Conservation (phyloP, 805 yeast species). For the Barnettozyma pratensis region DNA sequence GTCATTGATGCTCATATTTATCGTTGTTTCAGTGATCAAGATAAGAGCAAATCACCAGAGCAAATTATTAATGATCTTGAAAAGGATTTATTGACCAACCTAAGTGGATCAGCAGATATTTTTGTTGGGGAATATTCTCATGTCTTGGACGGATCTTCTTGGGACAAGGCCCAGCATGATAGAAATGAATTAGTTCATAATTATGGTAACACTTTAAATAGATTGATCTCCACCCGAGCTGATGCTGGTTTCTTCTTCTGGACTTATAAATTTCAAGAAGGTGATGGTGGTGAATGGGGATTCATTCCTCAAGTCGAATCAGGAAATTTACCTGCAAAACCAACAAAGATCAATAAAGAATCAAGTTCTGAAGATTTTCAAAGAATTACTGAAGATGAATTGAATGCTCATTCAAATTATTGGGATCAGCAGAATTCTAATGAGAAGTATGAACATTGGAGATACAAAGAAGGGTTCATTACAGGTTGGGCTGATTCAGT, state of each 20-base stretch:
- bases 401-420: slow-evolving; percentile 49
- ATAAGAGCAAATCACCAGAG: slow-evolving; percentile 59
- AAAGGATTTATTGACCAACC: slow-evolving; percentile 41
- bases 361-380: slow-evolving; percentile 41
- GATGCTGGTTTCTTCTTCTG: slow-evolving; percentile 79
- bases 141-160: slow-evolving; percentile 71
- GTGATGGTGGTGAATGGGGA: slow-evolving; percentile 98
- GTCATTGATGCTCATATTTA: slow-evolving; percentile 83
- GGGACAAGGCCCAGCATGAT: slow-evolving; percentile 48
- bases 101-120: slow-evolving; percentile 54
- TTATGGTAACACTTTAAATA: slow-evolving; percentile 56
- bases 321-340: slow-evolving; percentile 46
- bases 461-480: slow-evolving; percentile 73
- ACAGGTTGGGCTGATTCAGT: slow-evolving; percentile 71
- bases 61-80: slow-evolving; percentile 57
- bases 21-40: slow-evolving; percentile 77
- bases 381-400: slow-evolving; percentile 32
- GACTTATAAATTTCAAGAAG: slow-evolving; percentile 83
- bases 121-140: slow-evolving; percentile 90
- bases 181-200: slow-evolving; percentile 52
- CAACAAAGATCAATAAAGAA: slow-evolving; percentile 19
- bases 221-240: slow-evolving; percentile 47
- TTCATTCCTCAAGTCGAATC: slow-evolving; percentile 67
- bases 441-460: slow-evolving; percentile 71
- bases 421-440: slow-evolving; percentile 60